Conservation (phyloP, 1,139 yeast genomes). For the Scheffersomyces quercinus region DNA sequence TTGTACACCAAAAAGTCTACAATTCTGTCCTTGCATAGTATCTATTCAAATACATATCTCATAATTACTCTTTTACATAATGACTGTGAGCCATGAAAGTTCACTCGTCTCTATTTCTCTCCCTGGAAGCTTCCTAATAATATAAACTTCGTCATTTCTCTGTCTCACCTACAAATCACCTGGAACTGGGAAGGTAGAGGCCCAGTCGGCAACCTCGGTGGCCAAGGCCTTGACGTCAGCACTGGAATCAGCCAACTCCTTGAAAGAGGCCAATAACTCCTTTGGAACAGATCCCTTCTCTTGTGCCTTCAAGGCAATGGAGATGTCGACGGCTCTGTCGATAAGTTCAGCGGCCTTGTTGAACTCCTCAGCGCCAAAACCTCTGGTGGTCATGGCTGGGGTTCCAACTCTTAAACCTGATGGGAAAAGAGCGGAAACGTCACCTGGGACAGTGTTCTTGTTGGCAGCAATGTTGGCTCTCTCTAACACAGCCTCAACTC, state of each 20-base stretch:
- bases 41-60: too few relatives aligned
- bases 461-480: constrained; percentile 90
- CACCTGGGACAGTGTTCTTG: constrained; percentile 96
- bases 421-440: constrained; percentile 91
- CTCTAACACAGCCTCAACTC: constrained; percentile 90
- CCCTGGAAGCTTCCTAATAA: too few relatives aligned
- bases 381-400: constrained; percentile 98
- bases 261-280: constrained; percentile 65
- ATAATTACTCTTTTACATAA: too few relatives aligned
- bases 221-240: constrained; percentile 59
- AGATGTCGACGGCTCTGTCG: constrained; percentile 71
- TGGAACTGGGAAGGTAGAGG: constrained; percentile 71
- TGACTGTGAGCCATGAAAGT: too few relatives aligned
- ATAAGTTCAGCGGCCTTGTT: constrained; percentile 76
- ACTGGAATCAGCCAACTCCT: constrained; percentile 60
- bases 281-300: constrained; percentile 63
- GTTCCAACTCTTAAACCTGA: constrained; percentile 96
- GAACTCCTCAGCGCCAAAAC: constrained; percentile 78
- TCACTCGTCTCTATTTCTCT: too few relatives aligned
- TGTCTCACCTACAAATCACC: constrained; percentile 52
- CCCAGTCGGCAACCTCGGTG: constrained; percentile 67
- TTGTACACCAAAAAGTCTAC: too few relatives aligned
- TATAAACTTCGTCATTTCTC: too few relatives aligned
- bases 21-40: too few relatives aligned
- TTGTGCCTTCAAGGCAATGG: constrained; percentile 57